A percentile compares a stretch with the other conserved stretches of the same genome.
Evolutionary conservation across 805 yeast genomes (phyloP).

Genomic region (Nakazawaea peltata): DNA sequence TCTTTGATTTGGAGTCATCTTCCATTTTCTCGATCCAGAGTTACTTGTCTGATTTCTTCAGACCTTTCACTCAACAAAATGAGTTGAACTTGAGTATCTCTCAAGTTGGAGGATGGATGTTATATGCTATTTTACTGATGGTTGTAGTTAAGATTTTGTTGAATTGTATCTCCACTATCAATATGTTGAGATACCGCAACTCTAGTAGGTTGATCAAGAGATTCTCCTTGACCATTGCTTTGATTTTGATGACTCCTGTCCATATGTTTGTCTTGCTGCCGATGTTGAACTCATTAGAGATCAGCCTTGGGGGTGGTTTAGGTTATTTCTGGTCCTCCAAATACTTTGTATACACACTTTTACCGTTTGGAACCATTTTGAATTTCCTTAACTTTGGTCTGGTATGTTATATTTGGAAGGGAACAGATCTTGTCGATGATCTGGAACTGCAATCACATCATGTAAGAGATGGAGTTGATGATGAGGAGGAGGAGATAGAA

Average conservation of each 20-base stretch:
- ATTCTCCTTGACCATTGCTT: conserved; percentile 1
- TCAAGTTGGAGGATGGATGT: conserved; percentile 18
- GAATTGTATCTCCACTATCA: conserved; percentile 15
- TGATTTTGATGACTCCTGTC: conserved; percentile 5
- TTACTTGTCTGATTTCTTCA: conserved; percentile 7
- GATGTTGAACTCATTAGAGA: conserved; percentile 1
- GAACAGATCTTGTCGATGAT: conserved; percentile 1
- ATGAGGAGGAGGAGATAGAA: conserved; percentile 7
- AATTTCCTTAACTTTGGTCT: conserved; percentile 1
- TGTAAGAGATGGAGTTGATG: background rate
- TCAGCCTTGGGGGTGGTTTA: background rate
- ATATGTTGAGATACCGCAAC: conserved; percentile 9
- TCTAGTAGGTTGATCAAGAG: conserved; percentile 7
- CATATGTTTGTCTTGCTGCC: conserved; percentile 7
- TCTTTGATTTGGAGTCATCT: conserved; percentile 22
- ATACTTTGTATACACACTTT: conserved; percentile 2
- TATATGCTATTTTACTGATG: conserved; percentile 12
- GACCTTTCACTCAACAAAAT: conserved; percentile 9
- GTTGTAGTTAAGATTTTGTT: conserved; percentile 8
- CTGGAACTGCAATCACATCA: background rate
- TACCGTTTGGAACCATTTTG: conserved; percentile 4
- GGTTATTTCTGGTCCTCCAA: conserved; percentile 2
- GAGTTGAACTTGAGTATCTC: conserved; percentile 14
- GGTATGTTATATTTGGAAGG: conserved; percentile 9
- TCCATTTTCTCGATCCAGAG: conserved; percentile 20